Evolutionary conservation across 1,284 basidiomycete genomes (phyloP).

Genomic region (Amylostereum areolatum): DNA sequence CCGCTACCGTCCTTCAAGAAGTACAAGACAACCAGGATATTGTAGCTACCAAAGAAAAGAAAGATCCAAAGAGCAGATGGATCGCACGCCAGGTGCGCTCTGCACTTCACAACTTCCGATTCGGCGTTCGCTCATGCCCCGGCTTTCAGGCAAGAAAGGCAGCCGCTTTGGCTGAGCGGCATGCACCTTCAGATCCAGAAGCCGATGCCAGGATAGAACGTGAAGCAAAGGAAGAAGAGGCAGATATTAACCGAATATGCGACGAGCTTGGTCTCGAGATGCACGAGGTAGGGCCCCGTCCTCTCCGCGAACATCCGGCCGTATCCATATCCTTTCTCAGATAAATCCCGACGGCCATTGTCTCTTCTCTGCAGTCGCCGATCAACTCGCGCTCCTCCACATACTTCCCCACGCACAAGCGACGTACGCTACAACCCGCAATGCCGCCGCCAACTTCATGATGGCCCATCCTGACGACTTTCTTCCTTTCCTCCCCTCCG

Average conservation of each 20-base stretch:
- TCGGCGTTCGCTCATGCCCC: slow-evolving; percentile 1
- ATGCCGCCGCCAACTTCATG: slow-evolving; percentile 80
- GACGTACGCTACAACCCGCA: slow-evolving; percentile 56
- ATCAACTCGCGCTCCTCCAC: slow-evolving; percentile 71
- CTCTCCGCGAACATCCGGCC: background rate
- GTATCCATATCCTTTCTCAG: slow-evolving; percentile 30
- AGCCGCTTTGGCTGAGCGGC: slow-evolving; percentile 57
- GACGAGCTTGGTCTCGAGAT: slow-evolving; percentile 63
- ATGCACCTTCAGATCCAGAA: slow-evolving; percentile 53
- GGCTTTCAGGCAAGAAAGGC: slow-evolving; percentile 66
- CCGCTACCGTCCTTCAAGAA: slow-evolving; percentile 43
- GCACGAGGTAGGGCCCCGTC: slow-evolving; percentile 50
- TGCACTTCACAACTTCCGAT: background rate
- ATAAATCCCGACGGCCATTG: slow-evolving; percentile 95
- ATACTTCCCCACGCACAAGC: slow-evolving; percentile 53
- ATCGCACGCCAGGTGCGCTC: slow-evolving; percentile 69
- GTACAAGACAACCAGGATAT: slow-evolving; percentile 37
- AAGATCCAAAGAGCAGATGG: slow-evolving; percentile 68
- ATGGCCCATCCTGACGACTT: slow-evolving; percentile 85
- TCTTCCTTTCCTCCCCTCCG: slow-evolving; percentile 85
- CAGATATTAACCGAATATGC: slow-evolving; percentile 65
- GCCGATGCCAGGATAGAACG: slow-evolving; percentile 60
- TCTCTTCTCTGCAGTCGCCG: slow-evolving; percentile 88
- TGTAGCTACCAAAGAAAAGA: slow-evolving; percentile 32
- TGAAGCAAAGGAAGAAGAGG: slow-evolving; percentile 70